Conservation (phyloP, 305 asterid species). For the Ilex paraguariensis region DNA sequence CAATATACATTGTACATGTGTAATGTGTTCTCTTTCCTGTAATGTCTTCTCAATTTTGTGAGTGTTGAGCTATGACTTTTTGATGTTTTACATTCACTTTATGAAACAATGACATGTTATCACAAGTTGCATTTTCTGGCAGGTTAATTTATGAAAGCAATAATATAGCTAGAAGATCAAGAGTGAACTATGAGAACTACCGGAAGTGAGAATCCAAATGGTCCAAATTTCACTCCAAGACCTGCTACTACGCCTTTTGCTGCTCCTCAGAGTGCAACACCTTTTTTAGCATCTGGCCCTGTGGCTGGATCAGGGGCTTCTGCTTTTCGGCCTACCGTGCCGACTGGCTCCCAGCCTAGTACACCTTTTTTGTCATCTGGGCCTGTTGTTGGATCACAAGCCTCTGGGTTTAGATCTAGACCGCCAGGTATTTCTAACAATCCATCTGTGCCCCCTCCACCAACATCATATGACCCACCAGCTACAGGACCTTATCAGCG, state of each 20-base stretch:
- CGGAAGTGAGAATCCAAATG: slow-evolving; percentile 85
- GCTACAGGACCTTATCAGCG: slow-evolving; percentile 51
- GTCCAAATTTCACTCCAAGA: slow-evolving; percentile 51
- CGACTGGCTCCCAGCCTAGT: slow-evolving; percentile 54
- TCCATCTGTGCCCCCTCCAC: slow-evolving; percentile 49
- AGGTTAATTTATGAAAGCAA: too few species aligned
- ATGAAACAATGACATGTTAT: too few species aligned
- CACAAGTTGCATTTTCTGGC: too few species aligned
- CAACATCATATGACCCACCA: slow-evolving; percentile 66
- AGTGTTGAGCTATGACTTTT: too few species aligned
- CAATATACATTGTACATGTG: too few species aligned
- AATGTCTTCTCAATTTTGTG: too few species aligned
- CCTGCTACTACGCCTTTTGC: slow-evolving; percentile 18
- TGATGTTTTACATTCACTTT: too few species aligned
- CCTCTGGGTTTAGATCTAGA: slow-evolving; percentile 57
- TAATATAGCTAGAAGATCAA: slow-evolving; percentile 14
- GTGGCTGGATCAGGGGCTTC: not conserved
- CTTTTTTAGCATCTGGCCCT: not conserved
- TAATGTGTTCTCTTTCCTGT: too few species aligned
- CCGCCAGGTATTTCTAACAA: slow-evolving; percentile 43
- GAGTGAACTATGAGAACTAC: slow-evolving; percentile 31
- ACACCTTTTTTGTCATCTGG: slow-evolving; percentile 66
- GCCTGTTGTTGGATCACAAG: slow-evolving; percentile 63
- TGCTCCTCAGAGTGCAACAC: not conserved
- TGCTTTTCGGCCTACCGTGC: slow-evolving; percentile 39